Evolutionary conservation across 305 asterid genomes (phyloP).

Genomic region (Solanum hybrid): DNA sequence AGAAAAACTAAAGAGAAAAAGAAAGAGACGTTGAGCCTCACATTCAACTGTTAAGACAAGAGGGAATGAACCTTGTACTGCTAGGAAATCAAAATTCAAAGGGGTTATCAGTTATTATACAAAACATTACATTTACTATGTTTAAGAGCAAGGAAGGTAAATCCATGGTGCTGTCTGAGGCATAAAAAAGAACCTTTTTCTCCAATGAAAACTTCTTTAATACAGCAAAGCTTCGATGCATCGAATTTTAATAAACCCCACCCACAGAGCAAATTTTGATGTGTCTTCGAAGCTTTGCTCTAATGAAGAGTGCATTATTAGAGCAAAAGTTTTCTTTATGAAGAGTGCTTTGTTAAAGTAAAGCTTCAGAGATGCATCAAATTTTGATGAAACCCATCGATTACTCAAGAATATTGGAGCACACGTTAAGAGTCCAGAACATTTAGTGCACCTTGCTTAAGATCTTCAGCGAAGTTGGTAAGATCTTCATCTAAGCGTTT

Average conservation of each 20-base stretch:
- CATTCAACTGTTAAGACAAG: neutral
- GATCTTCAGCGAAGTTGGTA: constrained; percentile 84
- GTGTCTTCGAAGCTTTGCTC: neutral
- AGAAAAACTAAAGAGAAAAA: neutral
- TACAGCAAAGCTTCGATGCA: neutral
- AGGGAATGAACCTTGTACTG: neutral
- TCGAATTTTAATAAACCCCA: neutral
- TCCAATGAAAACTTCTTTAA: neutral
- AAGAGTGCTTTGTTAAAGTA: neutral
- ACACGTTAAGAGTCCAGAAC: neutral
- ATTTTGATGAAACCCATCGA: neutral
- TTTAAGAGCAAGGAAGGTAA: neutral
- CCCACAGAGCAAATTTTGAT: neutral
- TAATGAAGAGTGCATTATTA: neutral
- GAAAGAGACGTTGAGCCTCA: neutral
- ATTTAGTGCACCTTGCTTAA: constrained; percentile 67
- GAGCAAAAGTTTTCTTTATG: neutral
- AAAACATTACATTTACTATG: neutral
- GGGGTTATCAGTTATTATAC: neutral
- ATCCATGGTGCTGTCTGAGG: neutral
- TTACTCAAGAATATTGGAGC: neutral
- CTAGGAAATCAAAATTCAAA: neutral
- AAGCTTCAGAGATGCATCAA: neutral
- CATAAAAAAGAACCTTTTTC: neutral
- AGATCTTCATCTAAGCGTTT: constrained; percentile 93